Base-by-base conservation (phyloP, 441 rosid species). In the Erodium moschatum region DNA sequence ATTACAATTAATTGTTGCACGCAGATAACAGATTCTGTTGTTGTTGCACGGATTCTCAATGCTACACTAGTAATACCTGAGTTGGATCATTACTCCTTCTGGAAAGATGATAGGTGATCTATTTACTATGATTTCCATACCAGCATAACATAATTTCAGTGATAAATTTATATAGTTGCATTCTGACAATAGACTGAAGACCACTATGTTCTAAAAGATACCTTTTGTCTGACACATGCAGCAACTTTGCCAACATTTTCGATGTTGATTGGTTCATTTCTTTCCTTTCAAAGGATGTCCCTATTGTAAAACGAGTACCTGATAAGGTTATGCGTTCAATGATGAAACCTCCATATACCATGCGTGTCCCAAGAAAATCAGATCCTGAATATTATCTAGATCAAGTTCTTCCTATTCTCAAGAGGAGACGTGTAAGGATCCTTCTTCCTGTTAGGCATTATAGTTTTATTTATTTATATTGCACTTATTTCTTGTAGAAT, bases 21-120 rank as follows among this genome's bases (percentile, higher is more conserved):
- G 52, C 88, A 94, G 99, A 91, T 94, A 82, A 89, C 88, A 0
- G 97, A 94, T 88, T 97, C 99, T 73, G 97, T 94, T 61, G 94
- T 86, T 75, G 97, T 91, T 80, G 97, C 97, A 52, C 80, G 89
- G 69, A 83, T 91, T 80, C 97, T 91, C 67, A 94, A 91, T 78
- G 97, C 96, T 64, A 91, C 99, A 13, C 80, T 94, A 72, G 95
- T 94, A 70, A 89, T 94, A 68, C 99, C 97, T 4, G 90, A 89
- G 85, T 80, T 94, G 80, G 97, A 94, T 82, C 99, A 87, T 81
- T 88, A 88, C 76, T 94, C 99, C 18, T 94, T 77, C 54, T 94
- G 97, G 97, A 94, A 90, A 78, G 99, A 94, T 80, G 82, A 89
- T 70, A 94, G 98, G 98, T 88, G 69, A 76, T 40, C 46, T 12